Evolutionary conservation across 768 basidiomycete genomes (phyloP), one percentile per base, ranked within the genome.

Genomic region (Pholiota conissans): DNA sequence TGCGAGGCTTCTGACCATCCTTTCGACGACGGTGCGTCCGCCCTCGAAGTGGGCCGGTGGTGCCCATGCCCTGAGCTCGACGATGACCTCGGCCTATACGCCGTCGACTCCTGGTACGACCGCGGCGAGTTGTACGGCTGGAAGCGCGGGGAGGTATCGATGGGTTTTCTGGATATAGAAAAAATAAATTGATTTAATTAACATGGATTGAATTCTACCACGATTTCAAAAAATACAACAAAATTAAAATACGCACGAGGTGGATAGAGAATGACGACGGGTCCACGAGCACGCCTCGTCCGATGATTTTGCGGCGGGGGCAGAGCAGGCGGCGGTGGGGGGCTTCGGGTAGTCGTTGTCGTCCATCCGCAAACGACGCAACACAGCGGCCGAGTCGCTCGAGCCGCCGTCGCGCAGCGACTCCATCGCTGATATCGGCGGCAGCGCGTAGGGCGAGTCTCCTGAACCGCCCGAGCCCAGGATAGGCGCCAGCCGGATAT

Each of bases 341-440:
- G n/a, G n/a, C 22, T 24, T 45, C 42, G 42, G 42, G 42, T 45
- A 45, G 47, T 57, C 51, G 34, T 79, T 76, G 50, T 86, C 85
- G 20, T 85, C 83, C 60, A 79, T 76, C 55, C 76, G 79, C n/a
- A 91, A 70, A 26, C 89, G 79, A 53, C 84, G 74, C 47, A 91
- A 70, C 6, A 91, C 89, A 5, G 86, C 83, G 4, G 84, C 83
- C 0, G 87, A 84, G 65, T 89, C 86, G 34, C 75, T 77, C 57
- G 59, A 75, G 69, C 63, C 72, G 20, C 80, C 71, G 2, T 84
- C 83, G 8, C 85, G 77, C 49, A 85, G 67, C 58, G 84, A 83
- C 67, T 89, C 88, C 63, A 91, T 71, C 0, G 86, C 83, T 6
- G 87, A 84, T 55, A 89, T 89, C 0, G 87, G 86, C 1, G 87